Base-by-base conservation (phyloP, 2,329 filamentous ascomycete species). In the Daldinia sp. region DNA sequence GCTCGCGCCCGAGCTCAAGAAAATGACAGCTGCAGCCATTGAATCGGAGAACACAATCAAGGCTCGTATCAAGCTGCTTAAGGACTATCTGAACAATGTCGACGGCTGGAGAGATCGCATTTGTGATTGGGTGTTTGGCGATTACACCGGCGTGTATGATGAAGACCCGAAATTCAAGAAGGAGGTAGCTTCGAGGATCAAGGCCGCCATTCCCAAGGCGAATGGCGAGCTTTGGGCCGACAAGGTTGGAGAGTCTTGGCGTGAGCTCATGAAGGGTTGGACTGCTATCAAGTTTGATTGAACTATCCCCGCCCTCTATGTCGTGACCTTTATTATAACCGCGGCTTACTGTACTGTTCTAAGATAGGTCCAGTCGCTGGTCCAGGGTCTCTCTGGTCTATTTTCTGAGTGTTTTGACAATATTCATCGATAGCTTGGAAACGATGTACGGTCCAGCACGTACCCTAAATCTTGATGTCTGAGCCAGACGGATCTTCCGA, bases 21-120 rank as follows among this genome's bases (percentile, higher is more conserved):
- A 66, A 27, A 65, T 80, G 4, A 68, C 71, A 3, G 66, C 67
- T 1, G 60, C 74, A 0, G 72, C 72, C 0, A 32, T 34, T 0
- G 67, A 66, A 39, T 70, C 71, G 11, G 68, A 77, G 19, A 71
- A 55, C 0, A 61, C 70, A 35, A 70, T 77, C 4, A 77, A 75
- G 64, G 64, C 57, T 1, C 73, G 72, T 15, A 60, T 81, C n/a
- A 74, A 74, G 63, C 50, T 55, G 23, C 50, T 77, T 15, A 75
- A 73, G 57, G 71, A 72, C 25, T 64, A 50, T 13, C 59, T 80
- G 4, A 58, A 65, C 15, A 73, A 68, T 10, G 67, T 72, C 23
- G 69, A 72, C 1, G 77, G 76, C 8, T 80, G 77, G 78, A 66
- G 78, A 60, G 79, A 79, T 48, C 70, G 73, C 19, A 48, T 81